phyloP scores from a whole-genome alignment of 441 rosid genomes.

The Raphanus hybrid region DNA sequence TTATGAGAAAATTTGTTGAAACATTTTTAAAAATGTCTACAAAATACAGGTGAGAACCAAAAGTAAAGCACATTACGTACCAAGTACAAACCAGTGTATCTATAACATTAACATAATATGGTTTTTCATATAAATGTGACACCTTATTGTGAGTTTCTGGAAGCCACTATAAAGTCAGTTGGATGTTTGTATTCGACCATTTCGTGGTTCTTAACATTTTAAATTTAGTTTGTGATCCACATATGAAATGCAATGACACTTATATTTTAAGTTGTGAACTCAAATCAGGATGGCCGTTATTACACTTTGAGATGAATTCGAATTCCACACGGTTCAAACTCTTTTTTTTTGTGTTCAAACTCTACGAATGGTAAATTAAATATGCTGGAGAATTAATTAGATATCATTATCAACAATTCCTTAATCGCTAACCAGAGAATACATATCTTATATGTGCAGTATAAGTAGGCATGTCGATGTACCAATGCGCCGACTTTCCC shows the following conservation, averaged over 20 bases:
- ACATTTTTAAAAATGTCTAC: neutral
- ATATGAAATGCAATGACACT: constrained; percentile 9
- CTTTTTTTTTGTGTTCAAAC: neutral
- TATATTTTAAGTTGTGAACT: neutral
- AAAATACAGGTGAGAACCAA: neutral
- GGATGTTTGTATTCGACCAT: neutral
- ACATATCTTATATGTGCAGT: neutral
- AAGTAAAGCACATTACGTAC: neutral
- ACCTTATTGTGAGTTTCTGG: neutral
- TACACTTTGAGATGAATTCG: neutral
- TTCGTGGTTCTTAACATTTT: neutral
- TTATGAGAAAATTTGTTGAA: neutral
- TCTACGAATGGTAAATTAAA: neutral
- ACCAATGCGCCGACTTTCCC: constrained; percentile 17
- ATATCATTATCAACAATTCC: neutral
- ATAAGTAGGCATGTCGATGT: neutral
- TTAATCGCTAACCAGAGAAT: constrained; percentile 19
- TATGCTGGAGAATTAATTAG: neutral
- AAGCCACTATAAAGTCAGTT: neutral
- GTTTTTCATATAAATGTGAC: neutral
- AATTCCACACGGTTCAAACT: constrained; percentile 7
- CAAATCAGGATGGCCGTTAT: constrained; percentile 5
- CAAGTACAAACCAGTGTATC: neutral
- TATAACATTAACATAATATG: neutral
- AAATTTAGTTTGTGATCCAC: constrained; percentile 7